phyloP scores from a whole-genome alignment of 306 rosid species.

The Cicer cuneatum region DNA sequence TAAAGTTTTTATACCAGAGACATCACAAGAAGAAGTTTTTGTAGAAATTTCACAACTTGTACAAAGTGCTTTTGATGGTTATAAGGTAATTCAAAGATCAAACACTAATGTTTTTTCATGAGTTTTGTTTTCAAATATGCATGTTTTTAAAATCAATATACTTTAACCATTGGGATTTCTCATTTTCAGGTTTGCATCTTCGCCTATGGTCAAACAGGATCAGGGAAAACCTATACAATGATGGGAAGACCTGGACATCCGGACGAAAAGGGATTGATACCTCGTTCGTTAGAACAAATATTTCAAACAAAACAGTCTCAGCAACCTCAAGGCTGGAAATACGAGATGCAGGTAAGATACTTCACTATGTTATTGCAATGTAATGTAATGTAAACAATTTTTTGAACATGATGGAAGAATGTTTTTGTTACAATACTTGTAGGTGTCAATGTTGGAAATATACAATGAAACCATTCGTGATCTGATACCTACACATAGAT shows the following conservation, averaged over 20 bases:
- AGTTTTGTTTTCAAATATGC: neutral
- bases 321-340: conserved; percentile 93
- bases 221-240: conserved; percentile 98
- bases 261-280: conserved; percentile 86
- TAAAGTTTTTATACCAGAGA: conserved; percentile 84
- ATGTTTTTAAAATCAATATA: neutral
- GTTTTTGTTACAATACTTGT: conserved; percentile 19
- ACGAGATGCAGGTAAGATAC: conserved; percentile 86
- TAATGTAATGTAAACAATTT: neutral
- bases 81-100: conserved; percentile 66
- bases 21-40: conserved; percentile 84
- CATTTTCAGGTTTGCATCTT: conserved; percentile 89
- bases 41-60: conserved; percentile 97
- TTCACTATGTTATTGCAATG: conserved; percentile 1
- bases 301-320: conserved; percentile 79
- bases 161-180: neutral
- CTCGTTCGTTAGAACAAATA: conserved; percentile 92
- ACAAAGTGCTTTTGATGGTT: conserved; percentile 98
- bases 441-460: conserved; percentile 99
- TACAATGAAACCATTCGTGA: conserved; percentile 94
- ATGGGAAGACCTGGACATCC: conserved; percentile 90
- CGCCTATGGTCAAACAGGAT: conserved; percentile 98
- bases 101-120: too few species aligned
- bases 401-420: conserved; percentile 13
- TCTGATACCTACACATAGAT: conserved; percentile 69